A percentile compares a stretch with the other conserved stretches of the same genome.
phyloP scores from a whole-genome alignment of 768 basidiomycete species.

The Kwoniella bestiolae region DNA sequence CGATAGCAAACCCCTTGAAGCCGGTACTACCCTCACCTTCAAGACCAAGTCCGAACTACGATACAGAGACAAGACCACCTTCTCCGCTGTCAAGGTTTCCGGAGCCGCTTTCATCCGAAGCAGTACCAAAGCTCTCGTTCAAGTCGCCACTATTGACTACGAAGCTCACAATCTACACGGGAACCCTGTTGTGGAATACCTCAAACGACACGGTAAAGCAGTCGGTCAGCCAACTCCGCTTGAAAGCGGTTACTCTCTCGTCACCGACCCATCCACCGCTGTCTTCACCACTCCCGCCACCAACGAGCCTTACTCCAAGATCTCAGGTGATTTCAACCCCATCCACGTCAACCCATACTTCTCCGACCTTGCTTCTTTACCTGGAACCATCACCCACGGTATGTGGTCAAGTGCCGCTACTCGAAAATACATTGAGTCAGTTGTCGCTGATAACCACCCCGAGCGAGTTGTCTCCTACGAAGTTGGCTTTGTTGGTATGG shows the following conservation, averaged over 20 bases:
- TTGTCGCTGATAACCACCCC: constrained; percentile 89
- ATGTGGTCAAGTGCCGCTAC: constrained; percentile 97
- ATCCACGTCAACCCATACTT: constrained; percentile 99
- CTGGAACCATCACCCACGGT: constrained; percentile 96
- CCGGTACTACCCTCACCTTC: constrained; percentile 87
- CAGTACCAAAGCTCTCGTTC: constrained; percentile 82
- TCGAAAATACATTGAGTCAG: constrained; percentile 85
- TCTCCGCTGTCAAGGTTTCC: constrained; percentile 74
- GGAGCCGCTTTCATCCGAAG: constrained; percentile 88
- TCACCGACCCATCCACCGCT: constrained; percentile 66
- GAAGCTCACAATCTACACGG: constrained; percentile 84
- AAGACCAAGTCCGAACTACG: constrained; percentile 80
- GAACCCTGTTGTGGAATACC: constrained; percentile 89
- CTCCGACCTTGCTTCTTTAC: constrained; percentile 86
- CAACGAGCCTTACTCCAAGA: constrained; percentile 92
- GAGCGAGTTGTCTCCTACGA: constrained; percentile 91
- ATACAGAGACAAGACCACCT: constrained; percentile 88
- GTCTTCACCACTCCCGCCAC: constrained; percentile 81
- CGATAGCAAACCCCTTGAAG: constrained; percentile 72
- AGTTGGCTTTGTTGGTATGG: constrained; percentile 96
- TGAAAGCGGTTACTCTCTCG: constrained; percentile 82
- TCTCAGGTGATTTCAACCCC: constrained; percentile 98
- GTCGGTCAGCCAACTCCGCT: constrained; percentile 78
- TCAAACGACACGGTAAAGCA: constrained; percentile 84
- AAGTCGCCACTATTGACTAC: constrained; percentile 86